phyloP scores from a whole-genome alignment of 2,329 filamentous ascomycete species.

The Apiospora koreana region DNA sequence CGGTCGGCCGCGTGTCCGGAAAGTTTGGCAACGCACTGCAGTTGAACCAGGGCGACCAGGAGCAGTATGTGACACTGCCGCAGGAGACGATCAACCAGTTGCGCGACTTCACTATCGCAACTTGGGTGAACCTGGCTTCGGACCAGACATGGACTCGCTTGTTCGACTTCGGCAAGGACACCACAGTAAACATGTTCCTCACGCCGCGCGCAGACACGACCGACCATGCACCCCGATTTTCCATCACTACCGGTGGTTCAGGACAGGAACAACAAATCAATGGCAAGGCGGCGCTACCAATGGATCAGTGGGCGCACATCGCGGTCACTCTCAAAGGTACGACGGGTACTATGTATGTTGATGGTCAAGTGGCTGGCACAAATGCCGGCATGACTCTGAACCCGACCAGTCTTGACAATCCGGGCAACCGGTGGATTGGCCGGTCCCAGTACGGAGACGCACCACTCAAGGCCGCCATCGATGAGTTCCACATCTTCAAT shows the following conservation, averaged over 20 bases:
- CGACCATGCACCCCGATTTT: constrained; percentile 19
- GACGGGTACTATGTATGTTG: constrained; percentile 20
- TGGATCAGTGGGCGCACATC: constrained; percentile 21
- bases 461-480: constrained; percentile 20
- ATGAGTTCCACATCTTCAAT: constrained; percentile 25
- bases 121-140: constrained; percentile 21
- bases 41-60: constrained; percentile 12
- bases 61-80: constrained; percentile 22
- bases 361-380: constrained; percentile 20
- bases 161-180: constrained; percentile 24
- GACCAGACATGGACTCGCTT: constrained; percentile 19
- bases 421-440: constrained; percentile 25
- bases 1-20: constrained; percentile 19
- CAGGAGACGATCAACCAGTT: constrained; percentile 25
- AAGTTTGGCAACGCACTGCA: constrained; percentile 22
- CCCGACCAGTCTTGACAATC: constrained; percentile 20
- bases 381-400: constrained; percentile 20
- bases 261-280: constrained; percentile 20
- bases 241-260: constrained; percentile 22
- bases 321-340: constrained; percentile 19
- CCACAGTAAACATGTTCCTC: constrained; percentile 22
- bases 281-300: constrained; percentile 17
- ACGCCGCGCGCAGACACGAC: constrained; percentile 17
- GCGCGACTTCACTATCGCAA: constrained; percentile 23
- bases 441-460: constrained; percentile 21